Conservation (phyloP, 352 stramenopile species). For the Phytopythium boreale region DNA sequence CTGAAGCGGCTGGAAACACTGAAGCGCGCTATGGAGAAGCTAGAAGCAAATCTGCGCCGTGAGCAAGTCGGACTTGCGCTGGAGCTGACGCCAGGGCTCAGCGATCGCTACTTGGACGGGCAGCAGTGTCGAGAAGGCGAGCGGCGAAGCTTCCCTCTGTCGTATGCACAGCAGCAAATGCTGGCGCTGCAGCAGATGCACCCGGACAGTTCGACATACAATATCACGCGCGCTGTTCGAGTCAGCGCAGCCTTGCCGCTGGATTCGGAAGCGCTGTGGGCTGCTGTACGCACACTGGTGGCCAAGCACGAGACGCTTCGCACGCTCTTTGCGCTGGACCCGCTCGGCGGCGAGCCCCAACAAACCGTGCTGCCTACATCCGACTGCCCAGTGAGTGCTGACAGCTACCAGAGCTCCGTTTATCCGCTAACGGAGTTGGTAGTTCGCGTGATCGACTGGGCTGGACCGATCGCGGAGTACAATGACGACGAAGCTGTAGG, state of each 20-base stretch:
- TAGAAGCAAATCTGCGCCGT: constrained; percentile 1
- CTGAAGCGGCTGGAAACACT: constrained; percentile 16
- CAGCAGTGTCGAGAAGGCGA: neutral
- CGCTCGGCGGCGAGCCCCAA: constrained; percentile 24
- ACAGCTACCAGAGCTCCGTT: too few relatives aligned
- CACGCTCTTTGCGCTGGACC: constrained; percentile 32
- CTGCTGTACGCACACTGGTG: constrained; percentile 29
- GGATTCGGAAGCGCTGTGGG: constrained; percentile 16
- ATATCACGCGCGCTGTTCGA: constrained; percentile 36
- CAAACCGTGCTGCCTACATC: constrained; percentile 26
- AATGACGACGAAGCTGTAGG: constrained; percentile 2
- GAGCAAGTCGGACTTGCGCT: neutral
- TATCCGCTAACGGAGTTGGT: neutral
- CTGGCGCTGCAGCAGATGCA: constrained; percentile 43
- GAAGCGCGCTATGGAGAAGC: constrained; percentile 9
- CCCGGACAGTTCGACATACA: constrained; percentile 46
- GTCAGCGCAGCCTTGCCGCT: constrained; percentile 15
- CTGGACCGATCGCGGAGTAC: neutral
- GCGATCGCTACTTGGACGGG: neutral
- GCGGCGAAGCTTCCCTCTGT: constrained; percentile 15
- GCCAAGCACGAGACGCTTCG: constrained; percentile 41
- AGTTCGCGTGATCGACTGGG: constrained; percentile 10
- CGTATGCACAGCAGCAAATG: constrained; percentile 60
- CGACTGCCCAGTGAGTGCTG: constrained; percentile 6
- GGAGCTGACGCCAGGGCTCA: neutral